phyloP scores from a whole-genome alignment of 495 filamentous ascomycete species.

The Penicillium cinerascens region DNA sequence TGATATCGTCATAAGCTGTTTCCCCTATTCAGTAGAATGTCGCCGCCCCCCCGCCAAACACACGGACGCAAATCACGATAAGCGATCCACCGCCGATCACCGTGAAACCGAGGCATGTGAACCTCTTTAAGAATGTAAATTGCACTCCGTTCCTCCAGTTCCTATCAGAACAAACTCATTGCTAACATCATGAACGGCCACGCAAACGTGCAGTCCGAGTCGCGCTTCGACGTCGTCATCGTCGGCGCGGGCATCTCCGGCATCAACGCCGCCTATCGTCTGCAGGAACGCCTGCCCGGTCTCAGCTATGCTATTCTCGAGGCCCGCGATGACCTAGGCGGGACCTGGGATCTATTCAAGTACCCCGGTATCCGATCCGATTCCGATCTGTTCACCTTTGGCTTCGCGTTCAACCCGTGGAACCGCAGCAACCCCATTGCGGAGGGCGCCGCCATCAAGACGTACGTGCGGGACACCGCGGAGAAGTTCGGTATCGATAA shows the following conservation, averaged over 20 bases:
- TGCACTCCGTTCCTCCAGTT: not conserved
- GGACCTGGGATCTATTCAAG: constrained; percentile 70
- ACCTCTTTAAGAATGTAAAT: not conserved
- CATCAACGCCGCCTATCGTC: constrained; percentile 68
- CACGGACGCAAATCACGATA: not conserved
- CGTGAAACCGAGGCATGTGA: constrained; percentile 35
- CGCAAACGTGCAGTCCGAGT: constrained; percentile 14
- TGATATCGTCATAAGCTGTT: not conserved
- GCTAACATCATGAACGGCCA: constrained; percentile 27
- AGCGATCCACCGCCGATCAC: not conserved
- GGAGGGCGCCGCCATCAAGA: constrained; percentile 52
- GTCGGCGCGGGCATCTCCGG: constrained; percentile 73
- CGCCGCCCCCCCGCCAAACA: constrained; percentile 3
- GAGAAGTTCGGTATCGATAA: constrained; percentile 57
- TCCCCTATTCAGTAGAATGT: not conserved
- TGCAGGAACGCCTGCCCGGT: constrained; percentile 56
- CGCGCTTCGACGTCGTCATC: constrained; percentile 59
- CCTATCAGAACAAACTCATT: no score
- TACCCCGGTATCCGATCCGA: constrained; percentile 70
- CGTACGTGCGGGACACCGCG: constrained; percentile 61
- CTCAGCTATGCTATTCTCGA: constrained; percentile 61
- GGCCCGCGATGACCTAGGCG: constrained; percentile 55
- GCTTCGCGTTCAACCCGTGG: constrained; percentile 69
- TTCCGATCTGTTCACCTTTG: constrained; percentile 64
- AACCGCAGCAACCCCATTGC: constrained; percentile 55